Percentiles rank a stretch among this genome's conserved stretches.
Evolutionary conservation across 129 eudicot genomes (phyloP).

Genomic region (Silybum marianum): DNA sequence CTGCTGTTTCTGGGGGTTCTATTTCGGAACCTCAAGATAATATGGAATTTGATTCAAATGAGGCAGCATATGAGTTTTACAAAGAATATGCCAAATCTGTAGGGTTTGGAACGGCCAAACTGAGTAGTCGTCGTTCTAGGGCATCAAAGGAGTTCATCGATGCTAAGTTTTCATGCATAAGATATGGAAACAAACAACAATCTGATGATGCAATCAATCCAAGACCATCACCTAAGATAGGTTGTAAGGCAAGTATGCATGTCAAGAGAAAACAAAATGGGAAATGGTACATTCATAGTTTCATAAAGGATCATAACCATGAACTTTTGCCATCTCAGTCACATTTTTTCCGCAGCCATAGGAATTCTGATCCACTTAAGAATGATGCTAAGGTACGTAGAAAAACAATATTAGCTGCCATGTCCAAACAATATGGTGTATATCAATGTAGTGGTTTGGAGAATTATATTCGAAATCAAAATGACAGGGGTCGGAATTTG

Average conservation of each 20-base stretch:
- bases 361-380: slow-evolving; percentile 59
- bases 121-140: slow-evolving; percentile 94
- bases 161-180: slow-evolving; percentile 90
- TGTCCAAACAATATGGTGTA: slow-evolving; percentile 60
- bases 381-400: slow-evolving; percentile 68
- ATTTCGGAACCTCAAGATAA: slow-evolving; percentile 57
- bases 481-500: slow-evolving; percentile 76
- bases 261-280: slow-evolving; percentile 73
- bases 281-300: slow-evolving; percentile 83
- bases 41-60: slow-evolving; percentile 79
- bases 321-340: slow-evolving; percentile 87
- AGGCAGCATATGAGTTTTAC: slow-evolving; percentile 77
- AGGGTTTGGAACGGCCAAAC: slow-evolving; percentile 92
- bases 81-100: slow-evolving; percentile 83
- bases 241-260: slow-evolving; percentile 96
- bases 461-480: slow-evolving; percentile 59
- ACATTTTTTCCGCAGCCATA: slow-evolving; percentile 86
- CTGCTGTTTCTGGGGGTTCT: slow-evolving; percentile 23
- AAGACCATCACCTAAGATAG: slow-evolving; percentile 94
- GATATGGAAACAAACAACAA: slow-evolving; percentile 95
- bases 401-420: slow-evolving; percentile 47
- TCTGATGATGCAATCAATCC: slow-evolving; percentile 96
- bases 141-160: slow-evolving; percentile 89
- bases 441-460: slow-evolving; percentile 62
- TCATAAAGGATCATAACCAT: slow-evolving; percentile 89